Evolutionary conservation across 495 filamentous ascomycete species (phyloP).

Genomic region (Schizothecium vesticola): DNA sequence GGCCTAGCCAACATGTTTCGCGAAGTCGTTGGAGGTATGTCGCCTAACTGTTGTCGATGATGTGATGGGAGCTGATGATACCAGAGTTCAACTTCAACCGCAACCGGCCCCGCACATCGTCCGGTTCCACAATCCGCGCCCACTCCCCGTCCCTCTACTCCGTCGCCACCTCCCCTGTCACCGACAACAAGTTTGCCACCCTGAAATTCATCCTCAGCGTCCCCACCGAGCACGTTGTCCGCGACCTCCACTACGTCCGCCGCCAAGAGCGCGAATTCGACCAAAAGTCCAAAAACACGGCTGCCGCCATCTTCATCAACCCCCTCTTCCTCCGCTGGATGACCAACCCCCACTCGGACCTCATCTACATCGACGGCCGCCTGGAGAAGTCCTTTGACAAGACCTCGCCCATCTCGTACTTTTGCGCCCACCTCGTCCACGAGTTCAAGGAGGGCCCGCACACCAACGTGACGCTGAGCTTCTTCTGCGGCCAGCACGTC

Average conservation of each 20-base stretch:
- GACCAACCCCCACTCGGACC: neutral
- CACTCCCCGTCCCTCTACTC: neutral
- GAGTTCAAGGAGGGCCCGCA: neutral
- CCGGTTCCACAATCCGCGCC: neutral
- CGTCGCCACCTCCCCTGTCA: neutral
- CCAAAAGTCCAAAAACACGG: slow-evolving; percentile 26
- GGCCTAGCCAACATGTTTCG: neutral
- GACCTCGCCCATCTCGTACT: slow-evolving; percentile 16
- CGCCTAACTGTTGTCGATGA: neutral
- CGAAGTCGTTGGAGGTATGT: neutral
- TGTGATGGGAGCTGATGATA: neutral
- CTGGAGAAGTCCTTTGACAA: slow-evolving; percentile 10
- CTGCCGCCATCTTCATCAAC: slow-evolving; percentile 13
- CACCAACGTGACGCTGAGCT: neutral
- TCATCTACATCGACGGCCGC: slow-evolving; percentile 11
- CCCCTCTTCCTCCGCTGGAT: slow-evolving; percentile 10
- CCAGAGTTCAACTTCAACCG: neutral
- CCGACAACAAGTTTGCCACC: neutral
- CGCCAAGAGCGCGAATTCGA: slow-evolving; percentile 13
- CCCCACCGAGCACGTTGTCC: neutral
- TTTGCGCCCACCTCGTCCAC: slow-evolving; percentile 8
- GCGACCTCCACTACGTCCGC: slow-evolving; percentile 7
- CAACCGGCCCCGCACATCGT: neutral
- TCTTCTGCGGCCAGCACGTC: slow-evolving; percentile 16
- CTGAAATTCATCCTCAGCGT: slow-evolving; percentile 3